phyloP scores from a whole-genome alignment of 2,329 filamentous ascomycete species.

The Pseudocercospora macadamiae region DNA sequence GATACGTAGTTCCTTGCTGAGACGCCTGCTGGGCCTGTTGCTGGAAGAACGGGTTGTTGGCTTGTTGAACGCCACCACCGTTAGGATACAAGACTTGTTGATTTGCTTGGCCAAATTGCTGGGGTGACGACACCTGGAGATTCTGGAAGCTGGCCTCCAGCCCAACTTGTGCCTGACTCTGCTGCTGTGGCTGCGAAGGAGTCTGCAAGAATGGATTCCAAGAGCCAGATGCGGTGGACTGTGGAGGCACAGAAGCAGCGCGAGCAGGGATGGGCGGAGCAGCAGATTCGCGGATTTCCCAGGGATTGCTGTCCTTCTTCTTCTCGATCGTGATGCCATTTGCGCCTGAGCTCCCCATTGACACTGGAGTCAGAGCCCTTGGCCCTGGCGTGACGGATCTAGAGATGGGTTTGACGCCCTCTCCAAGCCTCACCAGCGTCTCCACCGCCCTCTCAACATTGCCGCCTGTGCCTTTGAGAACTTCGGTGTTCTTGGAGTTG shows the following conservation, averaged over 20 bases:
- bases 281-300: slow-evolving; percentile 47
- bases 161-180: slow-evolving; percentile 16
- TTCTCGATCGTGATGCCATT: slow-evolving; percentile 51
- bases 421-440: slow-evolving; percentile 78
- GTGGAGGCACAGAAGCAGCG: slow-evolving; percentile 39
- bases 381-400: slow-evolving; percentile 38
- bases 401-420: slow-evolving; percentile 56
- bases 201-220: slow-evolving; percentile 71
- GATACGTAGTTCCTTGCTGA: slow-evolving; percentile 20
- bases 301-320: slow-evolving; percentile 44
- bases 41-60: slow-evolving; percentile 36
- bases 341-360: slow-evolving; percentile 49
- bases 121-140: slow-evolving; percentile 62
- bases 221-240: slow-evolving; percentile 42
- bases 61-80: slow-evolving; percentile 26
- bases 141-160: slow-evolving; percentile 63
- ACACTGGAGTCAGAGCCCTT: slow-evolving; percentile 42
- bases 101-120: slow-evolving; percentile 5
- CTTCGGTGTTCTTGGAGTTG: slow-evolving; percentile 75
- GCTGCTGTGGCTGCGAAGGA: slow-evolving; percentile 33
- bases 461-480: slow-evolving; percentile 81
- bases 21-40: slow-evolving; percentile 30
- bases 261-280: slow-evolving; percentile 32
- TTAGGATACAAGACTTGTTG: slow-evolving; percentile 32
- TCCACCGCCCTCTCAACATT: slow-evolving; percentile 87